Conservation (phyloP, 345 rosid genomes). For the Eutrema yunnanense region DNA sequence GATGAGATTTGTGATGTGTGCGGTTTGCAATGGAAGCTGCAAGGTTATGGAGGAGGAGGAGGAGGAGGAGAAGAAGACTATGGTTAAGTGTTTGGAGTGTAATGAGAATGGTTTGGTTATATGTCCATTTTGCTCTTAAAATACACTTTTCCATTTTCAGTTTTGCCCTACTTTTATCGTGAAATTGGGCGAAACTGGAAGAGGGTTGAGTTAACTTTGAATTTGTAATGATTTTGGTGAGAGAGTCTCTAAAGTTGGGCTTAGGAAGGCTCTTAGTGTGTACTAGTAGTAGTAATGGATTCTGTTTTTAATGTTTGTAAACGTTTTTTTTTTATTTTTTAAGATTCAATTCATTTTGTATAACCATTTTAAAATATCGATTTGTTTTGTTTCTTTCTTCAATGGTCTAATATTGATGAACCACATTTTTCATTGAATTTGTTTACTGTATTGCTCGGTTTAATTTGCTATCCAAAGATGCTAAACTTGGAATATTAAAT, state of each 20-base stretch:
- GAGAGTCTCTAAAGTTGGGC: background rate
- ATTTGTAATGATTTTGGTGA: conserved; percentile 15
- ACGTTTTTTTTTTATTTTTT: background rate
- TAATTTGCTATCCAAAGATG: background rate
- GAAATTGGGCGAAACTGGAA: background rate
- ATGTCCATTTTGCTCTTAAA: conserved; percentile 60
- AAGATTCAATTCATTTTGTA: conserved; percentile 1
- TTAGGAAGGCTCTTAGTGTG: background rate
- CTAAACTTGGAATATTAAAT: background rate
- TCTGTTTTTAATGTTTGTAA: conserved; percentile 4
- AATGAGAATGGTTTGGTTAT: too few species aligned
- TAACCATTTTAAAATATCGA: background rate
- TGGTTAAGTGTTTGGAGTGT: conserved; percentile 71
- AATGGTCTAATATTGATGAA: background rate
- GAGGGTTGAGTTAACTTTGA: background rate
- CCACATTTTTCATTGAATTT: background rate
- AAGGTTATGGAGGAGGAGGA: conserved; percentile 49
- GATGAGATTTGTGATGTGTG: conserved; percentile 77
- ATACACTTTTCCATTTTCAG: background rate
- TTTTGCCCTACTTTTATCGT: background rate
- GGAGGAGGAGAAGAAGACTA: conserved; percentile 44
- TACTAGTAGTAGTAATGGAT: background rate
- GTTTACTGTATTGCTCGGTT: background rate
- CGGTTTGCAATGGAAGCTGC: conserved; percentile 79
- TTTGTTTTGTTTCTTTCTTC: background rate